Evolutionary conservation across 164 flowering plant genomes (phyloP), one percentile per base, ranked within the genome.

Genomic region (Vitis rupestris): DNA sequence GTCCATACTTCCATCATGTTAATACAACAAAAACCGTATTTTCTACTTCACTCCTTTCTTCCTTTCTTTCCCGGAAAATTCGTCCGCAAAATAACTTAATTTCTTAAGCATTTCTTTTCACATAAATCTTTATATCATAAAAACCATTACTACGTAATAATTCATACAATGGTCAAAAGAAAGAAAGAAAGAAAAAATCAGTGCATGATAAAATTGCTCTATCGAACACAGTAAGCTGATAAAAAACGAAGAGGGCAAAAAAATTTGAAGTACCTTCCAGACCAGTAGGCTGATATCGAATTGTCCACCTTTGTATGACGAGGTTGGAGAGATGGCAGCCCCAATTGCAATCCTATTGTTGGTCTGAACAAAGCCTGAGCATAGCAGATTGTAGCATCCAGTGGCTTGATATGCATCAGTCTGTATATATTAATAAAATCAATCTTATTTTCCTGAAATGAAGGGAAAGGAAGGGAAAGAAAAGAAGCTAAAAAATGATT

Each of bases 301-400:
- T 71, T 94, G 98, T 27, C 93, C 90, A 19, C 92, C 92, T 65
- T 58, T 78, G 72, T 78, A 90, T 2, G 87, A 79, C 0, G 98
- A 94, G 3, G 82, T 78, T 6, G 98, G 98, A 62, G 88, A 94
- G 65, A 94, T 96, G 8, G 99, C 95, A 11, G 98, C 99, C 29
- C 99, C 99, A 44, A 96, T 90, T 10, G 97, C 97, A 69, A 96
- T 87, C 74, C 72, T 81, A 50, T 61, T 85, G 75, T 88, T 92
- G 8, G 95, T 93, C 64, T 96, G 99, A 54, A 96, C 86, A 63
- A 96, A 96, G 1, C 99, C 98, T 2, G 99, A 83, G 76, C 99
- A 96, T 15, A 96, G 86, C 80, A 96, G 82, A 79, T 93, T 96
- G 82, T 96, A 96, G 81, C 99, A 96, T 1, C 99, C 99, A 0